phyloP scores from a whole-genome alignment of 1,284 basidiomycete genomes.

The Cryptococcus sp. region DNA sequence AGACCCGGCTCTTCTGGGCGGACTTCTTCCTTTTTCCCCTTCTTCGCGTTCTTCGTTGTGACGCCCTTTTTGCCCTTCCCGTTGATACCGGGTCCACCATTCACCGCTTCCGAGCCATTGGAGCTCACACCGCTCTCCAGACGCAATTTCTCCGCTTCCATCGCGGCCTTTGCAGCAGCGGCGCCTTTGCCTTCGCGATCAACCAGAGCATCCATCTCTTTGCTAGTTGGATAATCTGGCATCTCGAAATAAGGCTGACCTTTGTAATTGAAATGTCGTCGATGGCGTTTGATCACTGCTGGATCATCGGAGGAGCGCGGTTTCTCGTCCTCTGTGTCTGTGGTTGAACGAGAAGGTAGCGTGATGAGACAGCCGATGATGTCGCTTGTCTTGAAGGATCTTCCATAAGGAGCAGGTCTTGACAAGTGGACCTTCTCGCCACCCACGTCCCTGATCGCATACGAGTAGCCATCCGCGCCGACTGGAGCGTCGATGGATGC shows the following conservation, averaged over 20 bases:
- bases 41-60: constrained; percentile 54
- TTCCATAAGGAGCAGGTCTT: constrained; percentile 70
- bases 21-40: constrained; percentile 20
- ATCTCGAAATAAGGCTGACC: constrained; percentile 96
- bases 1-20: neutral
- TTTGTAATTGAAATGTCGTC: constrained; percentile 90
- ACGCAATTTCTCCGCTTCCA: constrained; percentile 16
- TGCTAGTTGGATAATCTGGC: constrained; percentile 84
- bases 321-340: neutral
- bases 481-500: constrained; percentile 89
- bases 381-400: constrained; percentile 75
- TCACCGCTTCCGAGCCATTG: constrained; percentile 44
- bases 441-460: constrained; percentile 84
- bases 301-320: constrained; percentile 57
- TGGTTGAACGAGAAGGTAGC: constrained; percentile 66
- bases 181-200: constrained; percentile 60
- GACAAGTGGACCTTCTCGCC: constrained; percentile 89
- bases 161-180: constrained; percentile 26
- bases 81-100: constrained; percentile 58
- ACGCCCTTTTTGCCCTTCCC: constrained; percentile 53
- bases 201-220: constrained; percentile 89
- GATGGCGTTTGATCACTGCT: constrained; percentile 75
- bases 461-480: constrained; percentile 91
- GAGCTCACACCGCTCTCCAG: constrained; percentile 9
- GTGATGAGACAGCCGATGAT: constrained; percentile 72